Base-by-base conservation (phyloP, 169 alveolate genomes). In the Cryptosporidium viatorum region DNA sequence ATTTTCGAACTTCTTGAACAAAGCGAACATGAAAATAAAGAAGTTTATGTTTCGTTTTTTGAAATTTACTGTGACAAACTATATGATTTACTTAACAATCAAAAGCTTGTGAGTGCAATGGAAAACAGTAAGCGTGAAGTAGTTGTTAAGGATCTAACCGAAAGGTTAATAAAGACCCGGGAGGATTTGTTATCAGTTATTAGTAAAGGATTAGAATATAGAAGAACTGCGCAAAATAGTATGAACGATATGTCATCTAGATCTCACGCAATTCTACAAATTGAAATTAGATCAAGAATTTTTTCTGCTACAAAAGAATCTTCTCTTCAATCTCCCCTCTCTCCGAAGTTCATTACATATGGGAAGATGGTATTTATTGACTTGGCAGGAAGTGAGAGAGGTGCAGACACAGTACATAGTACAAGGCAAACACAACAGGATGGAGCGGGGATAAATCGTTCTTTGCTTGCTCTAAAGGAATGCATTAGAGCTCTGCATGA, bases 331-430 rank as follows among this genome's bases (percentile, higher is more conserved):
- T 80, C 89, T 21, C 75, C 75, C 4, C 71, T 45, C 4, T 80
- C 89, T 2, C 89, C 89, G 9, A 80, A 80, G 33, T 69, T 50
- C 29, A 39, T 39, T 43, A 84, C 89, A 41, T 80, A 91, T 92
- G 98, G 99, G 10, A 96, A 97, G 86, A 94, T 98, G 85, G 96
- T 98, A 52, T 98, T 98, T 84, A 97, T 98, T 18, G 99, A 98
- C 91, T 92, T 98, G 75, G 99, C 99, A 5, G 99, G 99, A 18
- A 96, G 99, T 84, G 99, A 99, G 95, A 95, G 99, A 84, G 99
- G 99, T 1, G 99, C 99, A 1, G 99, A 99, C 91, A 97, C 99
- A 16, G 93, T 97, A 50, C 98, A 97, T 91, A 96, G 96, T 68
- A 95, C 96, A 85, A 96, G 97, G 86, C 97, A 97, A 93, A 97